These are phyloP conservation scores for Pouteria glomerata DNA, from an alignment of 148 eudicot species.

Conservation along the genomic window DNA sequence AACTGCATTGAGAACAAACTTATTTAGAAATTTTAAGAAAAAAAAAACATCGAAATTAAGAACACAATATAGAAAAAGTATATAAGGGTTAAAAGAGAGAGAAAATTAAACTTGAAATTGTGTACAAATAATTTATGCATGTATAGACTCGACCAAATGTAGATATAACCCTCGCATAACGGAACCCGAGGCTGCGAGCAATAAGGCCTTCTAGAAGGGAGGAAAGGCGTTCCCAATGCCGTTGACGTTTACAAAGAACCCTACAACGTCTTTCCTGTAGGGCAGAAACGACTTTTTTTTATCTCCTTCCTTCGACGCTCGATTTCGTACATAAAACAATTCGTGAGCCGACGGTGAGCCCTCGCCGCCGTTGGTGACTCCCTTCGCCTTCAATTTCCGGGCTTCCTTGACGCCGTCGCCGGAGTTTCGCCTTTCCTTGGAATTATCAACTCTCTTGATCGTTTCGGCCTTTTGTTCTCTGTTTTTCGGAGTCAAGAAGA, in stretches of 20 bases:
- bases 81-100: too few relatives aligned
- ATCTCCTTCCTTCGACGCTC: conserved; percentile 24
- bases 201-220: conserved; percentile 1
- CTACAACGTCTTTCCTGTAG: conserved; percentile 34
- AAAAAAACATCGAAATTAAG: too few relatives aligned
- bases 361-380: not conserved
- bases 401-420: not conserved
- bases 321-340: conserved; percentile 23
- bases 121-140: too few relatives aligned
- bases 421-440: conserved; percentile 5
- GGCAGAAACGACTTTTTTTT: conserved; percentile 38
- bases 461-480: not conserved
- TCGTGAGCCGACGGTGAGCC: conserved; percentile 27
- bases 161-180: too few relatives aligned
- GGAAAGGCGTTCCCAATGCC: conserved; percentile 7
- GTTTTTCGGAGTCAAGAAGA: conserved; percentile 29
- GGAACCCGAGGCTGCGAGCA: too few relatives aligned
- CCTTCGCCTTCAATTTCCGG: not conserved
- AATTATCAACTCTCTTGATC: not conserved
- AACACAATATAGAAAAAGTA: too few relatives aligned
- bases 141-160: too few relatives aligned
- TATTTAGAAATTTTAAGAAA: too few relatives aligned
- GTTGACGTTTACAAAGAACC: conserved; percentile 20
- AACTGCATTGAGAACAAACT: too few relatives aligned
- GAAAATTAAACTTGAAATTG: too few relatives aligned